phyloP scores from a whole-genome alignment of 768 basidiomycete species.

The Tulasnella sp. region DNA sequence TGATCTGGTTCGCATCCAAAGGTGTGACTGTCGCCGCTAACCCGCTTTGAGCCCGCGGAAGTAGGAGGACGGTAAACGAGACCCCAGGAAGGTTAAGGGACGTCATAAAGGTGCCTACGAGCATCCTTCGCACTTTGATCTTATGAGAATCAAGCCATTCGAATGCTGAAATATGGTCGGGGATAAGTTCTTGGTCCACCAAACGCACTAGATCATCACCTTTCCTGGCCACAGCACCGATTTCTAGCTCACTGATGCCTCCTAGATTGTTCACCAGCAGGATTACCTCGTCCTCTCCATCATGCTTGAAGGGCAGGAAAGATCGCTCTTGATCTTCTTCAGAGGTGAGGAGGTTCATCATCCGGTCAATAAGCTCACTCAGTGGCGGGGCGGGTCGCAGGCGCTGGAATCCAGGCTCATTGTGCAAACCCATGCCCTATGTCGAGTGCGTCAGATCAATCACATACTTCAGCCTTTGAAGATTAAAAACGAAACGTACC shows the following conservation, averaged over 20 bases:
- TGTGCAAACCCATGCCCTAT: conserved; percentile 53
- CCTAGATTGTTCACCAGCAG: conserved; percentile 55
- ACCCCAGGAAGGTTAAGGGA: conserved; percentile 91
- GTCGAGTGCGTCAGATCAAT: neutral
- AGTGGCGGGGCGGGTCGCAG: conserved; percentile 62
- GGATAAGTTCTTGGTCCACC: neutral
- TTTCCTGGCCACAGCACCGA: conserved; percentile 32
- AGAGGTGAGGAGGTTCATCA: conserved; percentile 61
- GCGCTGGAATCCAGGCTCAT: conserved; percentile 65
- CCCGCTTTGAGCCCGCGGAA: conserved; percentile 40
- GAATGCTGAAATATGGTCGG: conserved; percentile 16
- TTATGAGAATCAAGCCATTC: conserved; percentile 23
- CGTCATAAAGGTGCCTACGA: conserved; percentile 85
- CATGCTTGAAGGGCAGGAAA: conserved; percentile 57
- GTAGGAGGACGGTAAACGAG: conserved; percentile 68
- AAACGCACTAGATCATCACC: conserved; percentile 22
- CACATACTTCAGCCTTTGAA: neutral
- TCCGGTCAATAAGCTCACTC: conserved; percentile 52
- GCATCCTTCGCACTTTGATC: conserved; percentile 47
- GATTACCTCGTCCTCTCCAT: conserved; percentile 56
- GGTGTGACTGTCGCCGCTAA: conserved; percentile 25
- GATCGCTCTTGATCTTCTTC: conserved; percentile 65
- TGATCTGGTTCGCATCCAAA: conserved; percentile 31
- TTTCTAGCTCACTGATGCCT: conserved; percentile 42
- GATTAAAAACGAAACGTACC: conserved; percentile 32